These are phyloP conservation scores for Marasmius oreades DNA, from an alignment of 1,284 basidiomycete genomes.

Conservation along the genomic window DNA sequence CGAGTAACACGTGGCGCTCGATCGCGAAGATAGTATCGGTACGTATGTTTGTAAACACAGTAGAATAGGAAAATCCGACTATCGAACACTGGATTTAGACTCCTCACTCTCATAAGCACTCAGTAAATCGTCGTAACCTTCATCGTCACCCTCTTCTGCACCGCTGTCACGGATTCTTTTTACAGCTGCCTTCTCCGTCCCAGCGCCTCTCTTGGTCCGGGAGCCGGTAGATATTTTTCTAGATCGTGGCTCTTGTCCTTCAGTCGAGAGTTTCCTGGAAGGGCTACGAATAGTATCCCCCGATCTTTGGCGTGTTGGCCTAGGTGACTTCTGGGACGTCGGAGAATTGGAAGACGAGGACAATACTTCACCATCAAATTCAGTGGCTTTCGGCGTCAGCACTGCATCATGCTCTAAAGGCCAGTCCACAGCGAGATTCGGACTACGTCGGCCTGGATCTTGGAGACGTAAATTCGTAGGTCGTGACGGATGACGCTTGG, in stretches of 20 bases:
- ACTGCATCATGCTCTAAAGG: slow-evolving; percentile 48
- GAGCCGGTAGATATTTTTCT: slow-evolving; percentile 35
- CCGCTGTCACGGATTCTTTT: slow-evolving; percentile 48
- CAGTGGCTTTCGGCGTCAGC: slow-evolving; percentile 52
- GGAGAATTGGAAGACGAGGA: slow-evolving; percentile 26
- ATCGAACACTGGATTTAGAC: slow-evolving; percentile 5
- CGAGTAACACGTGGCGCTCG: no score
- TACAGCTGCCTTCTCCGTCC: slow-evolving; percentile 11
- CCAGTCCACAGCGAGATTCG: slow-evolving; percentile 49
- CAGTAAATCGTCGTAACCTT: slow-evolving; percentile 72
- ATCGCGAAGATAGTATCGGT: no score
- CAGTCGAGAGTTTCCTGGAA: slow-evolving; percentile 41
- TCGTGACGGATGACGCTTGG: slow-evolving; percentile 44
- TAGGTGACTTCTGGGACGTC: slow-evolving; percentile 30
- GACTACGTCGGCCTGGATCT: slow-evolving; percentile 25
- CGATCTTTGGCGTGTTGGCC: slow-evolving; percentile 32
- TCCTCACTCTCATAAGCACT: slow-evolving; percentile 78
- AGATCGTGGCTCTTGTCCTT: slow-evolving; percentile 32
- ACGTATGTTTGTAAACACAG: background rate
- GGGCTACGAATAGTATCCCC: slow-evolving; percentile 28
- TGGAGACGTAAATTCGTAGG: slow-evolving; percentile 46
- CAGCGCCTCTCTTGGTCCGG: slow-evolving; percentile 25
- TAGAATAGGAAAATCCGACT: background rate
- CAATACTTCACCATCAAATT: slow-evolving; percentile 41
- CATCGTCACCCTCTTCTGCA: slow-evolving; percentile 73